phyloP scores from a whole-genome alignment of 1,284 basidiomycete genomes.

The Cryptococcus deneoformans region DNA sequence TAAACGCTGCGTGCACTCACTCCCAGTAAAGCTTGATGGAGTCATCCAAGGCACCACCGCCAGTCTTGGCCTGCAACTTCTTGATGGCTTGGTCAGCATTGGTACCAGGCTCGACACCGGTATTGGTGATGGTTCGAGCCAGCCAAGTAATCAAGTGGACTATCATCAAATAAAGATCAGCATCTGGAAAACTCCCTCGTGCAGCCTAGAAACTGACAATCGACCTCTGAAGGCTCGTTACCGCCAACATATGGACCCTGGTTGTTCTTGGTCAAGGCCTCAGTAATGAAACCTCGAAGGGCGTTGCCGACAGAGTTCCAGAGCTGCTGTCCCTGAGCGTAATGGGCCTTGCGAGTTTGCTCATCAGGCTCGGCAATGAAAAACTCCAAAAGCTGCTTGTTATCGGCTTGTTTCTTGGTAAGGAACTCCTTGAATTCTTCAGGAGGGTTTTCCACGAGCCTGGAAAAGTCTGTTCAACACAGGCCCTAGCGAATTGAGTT shows the following conservation, averaged over 20 bases:
- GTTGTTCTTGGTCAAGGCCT: constrained; percentile 32
- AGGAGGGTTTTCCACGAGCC: constrained; percentile 52
- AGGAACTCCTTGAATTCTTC: constrained; percentile 57
- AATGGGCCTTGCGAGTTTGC: constrained; percentile 26
- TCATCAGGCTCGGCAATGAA: constrained; percentile 31
- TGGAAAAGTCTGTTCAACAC: constrained; percentile 23
- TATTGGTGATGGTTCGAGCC: constrained; percentile 37
- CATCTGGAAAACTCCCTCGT: not conserved
- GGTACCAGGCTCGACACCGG: constrained; percentile 33
- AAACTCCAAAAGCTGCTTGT: constrained; percentile 53
- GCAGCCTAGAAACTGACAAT: constrained; percentile 30
- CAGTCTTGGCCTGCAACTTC: constrained; percentile 33
- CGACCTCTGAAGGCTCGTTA: constrained; percentile 36
- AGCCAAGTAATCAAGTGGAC: constrained; percentile 49
- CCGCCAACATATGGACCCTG: constrained; percentile 36
- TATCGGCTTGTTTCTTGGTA: constrained; percentile 54
- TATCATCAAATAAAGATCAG: constrained; percentile 6
- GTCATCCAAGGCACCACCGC: constrained; percentile 37
- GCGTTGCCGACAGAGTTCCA: constrained; percentile 41
- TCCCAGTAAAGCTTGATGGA: constrained; percentile 44
- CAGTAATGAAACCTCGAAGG: constrained; percentile 37
- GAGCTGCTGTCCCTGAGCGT: constrained; percentile 27
- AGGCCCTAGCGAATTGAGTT: not conserved
- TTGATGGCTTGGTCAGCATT: constrained; percentile 24
- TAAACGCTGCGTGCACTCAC: constrained; percentile 19